phyloP scores from a whole-genome alignment of 805 yeast species.

The Ogataea methylovora region DNA sequence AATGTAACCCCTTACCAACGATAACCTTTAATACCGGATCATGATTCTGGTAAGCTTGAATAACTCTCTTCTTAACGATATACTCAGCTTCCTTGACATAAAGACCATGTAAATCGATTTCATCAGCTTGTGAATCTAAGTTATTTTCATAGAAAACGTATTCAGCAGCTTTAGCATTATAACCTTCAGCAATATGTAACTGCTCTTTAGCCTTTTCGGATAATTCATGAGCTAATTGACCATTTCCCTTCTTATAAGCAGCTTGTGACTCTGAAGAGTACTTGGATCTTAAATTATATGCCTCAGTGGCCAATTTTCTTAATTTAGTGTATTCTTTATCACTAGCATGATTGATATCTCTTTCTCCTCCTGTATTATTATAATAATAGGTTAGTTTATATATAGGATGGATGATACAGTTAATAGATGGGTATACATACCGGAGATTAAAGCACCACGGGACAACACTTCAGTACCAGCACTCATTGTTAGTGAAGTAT shows the following conservation, averaged over 20 bases:
- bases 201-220: conserved; percentile 63
- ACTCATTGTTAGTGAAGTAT: conserved; percentile 11
- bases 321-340: conserved; percentile 57
- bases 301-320: conserved; percentile 62
- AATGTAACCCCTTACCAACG: conserved; percentile 91
- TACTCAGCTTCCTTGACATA: conserved; percentile 84
- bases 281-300: conserved; percentile 47
- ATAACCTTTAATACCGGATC: conserved; percentile 69
- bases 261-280: conserved; percentile 62
- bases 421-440: conserved; percentile 10
- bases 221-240: conserved; percentile 60
- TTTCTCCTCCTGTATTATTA: conserved; percentile 7
- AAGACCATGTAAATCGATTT: conserved; percentile 89
- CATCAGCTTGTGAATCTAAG: conserved; percentile 76
- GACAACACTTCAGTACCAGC: conserved; percentile 12
- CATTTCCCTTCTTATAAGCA: conserved; percentile 73
- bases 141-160: conserved; percentile 85
- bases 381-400: not conserved
- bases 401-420: no score
- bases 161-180: conserved; percentile 79
- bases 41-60: conserved; percentile 47
- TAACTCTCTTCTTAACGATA: conserved; percentile 64
- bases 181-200: conserved; percentile 52
- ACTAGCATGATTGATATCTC: conserved; percentile 67
- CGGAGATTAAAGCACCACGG: conserved; percentile 19